Evolutionary conservation across 1,139 yeast species (phyloP), one percentile per base, ranked within the genome.

Genomic region (Saccharomyces hybrid): DNA sequence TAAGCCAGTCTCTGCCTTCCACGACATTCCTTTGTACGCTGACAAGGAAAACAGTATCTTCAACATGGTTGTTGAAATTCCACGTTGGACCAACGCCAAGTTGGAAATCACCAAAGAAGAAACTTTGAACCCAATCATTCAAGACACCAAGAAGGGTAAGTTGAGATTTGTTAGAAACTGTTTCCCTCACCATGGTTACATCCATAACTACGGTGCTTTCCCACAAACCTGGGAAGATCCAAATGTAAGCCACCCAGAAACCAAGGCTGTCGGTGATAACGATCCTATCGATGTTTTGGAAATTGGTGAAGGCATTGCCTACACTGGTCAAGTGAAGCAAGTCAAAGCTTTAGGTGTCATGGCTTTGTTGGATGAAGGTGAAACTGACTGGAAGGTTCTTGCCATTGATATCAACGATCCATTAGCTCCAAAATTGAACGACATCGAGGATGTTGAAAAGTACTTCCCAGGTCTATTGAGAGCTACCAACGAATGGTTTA

Each of bases 201-300:
- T 91, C 62, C 96, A 87, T 75, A 89, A 88, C 77, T 89, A 89
- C 69, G 97, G 97, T 66, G 96, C 96, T 31, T 82, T 89, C 76
- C 96, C 97, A 54, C 96, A 88, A 73, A 89, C 97, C 32, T 89
- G 96, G 96, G 97, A 89, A 73, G 95, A 89, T 66, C 95, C 95
- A 56, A 82, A 81, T 63, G 71, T 66, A 59, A 70, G 69, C 49
- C 86, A 85, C 74, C 85, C 88, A 60, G 93, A 85, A 70, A 85
- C 95, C 58, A 84, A 84, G 66, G 88, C 90, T 56, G 81, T 72
- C 62, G 96, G 97, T 64, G 97, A 89, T 72, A 85, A 88, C 70
- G 96, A 89, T 76, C 96, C 96, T 48, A 77, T 89, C 65, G 97
- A 89, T 68, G 95, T 88, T 44, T 85, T 95, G 69, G 97, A 89